Evolutionary conservation across 345 rosid genomes (phyloP), one percentile per base, ranked within the genome.

Genomic region (Physaria fendleri): DNA sequence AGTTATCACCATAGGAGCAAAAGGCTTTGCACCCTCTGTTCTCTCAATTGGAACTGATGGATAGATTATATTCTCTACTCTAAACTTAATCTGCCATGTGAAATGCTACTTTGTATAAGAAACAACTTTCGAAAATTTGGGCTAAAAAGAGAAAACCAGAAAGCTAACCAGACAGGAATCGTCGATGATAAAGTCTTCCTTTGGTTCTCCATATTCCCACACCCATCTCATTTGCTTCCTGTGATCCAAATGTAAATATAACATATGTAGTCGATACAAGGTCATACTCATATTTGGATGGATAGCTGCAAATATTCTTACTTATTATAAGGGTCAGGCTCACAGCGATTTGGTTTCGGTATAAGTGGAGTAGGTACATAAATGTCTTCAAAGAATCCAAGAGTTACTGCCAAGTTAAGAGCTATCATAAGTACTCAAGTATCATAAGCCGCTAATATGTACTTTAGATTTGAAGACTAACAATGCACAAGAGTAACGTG

Each of bases 371-470:
- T 48, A 34, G 90, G 90, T 39, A 92, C 45, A 68, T 72, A 73
- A 40, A 92, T 81, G 64, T 92, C 98, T 29, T 92, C 87, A 75
- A 86, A 92, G 72, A 92, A 92, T 69, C 96, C 90, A 69, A 92
- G 83, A 7, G 98, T 82, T 71, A 86, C 98, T 92, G 90, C 68
- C 69, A 65, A 53, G 38, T 24, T 50, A 12, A 38, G 35, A 41
- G 35, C 15, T 40, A 15, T 62, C 47, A 59, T 65, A 42, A 73
- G 33, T 20, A 50, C 27, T 23, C 3, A 29, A 24, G 24, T 34
- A 15, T 5, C 8, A 45, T 6, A 52, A 53, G 61, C 14, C 9
- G 2, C 24, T 5, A 38, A n/a, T 41, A 43, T 7, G 42, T 10
- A 50, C 10, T 15, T 0, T 3, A 17, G 27, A 11, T n/a, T n/a